Percentiles rank a stretch among this genome's conserved stretches.
Evolutionary conservation across 129 eudicot species (phyloP).

Genomic region (Centaurea solstitialis): DNA sequence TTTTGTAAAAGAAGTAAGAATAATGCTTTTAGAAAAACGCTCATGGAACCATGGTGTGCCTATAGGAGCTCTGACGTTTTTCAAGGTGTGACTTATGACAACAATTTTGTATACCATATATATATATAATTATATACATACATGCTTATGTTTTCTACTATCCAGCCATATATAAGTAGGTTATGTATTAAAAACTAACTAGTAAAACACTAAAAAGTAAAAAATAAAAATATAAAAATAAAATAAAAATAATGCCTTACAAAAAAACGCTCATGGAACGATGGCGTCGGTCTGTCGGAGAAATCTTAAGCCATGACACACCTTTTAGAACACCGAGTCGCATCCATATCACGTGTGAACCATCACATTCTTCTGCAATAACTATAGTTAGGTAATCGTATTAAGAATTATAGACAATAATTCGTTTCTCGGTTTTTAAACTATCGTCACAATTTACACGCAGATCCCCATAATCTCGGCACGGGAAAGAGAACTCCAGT

Average conservation of each 20-base stretch:
- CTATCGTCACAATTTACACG: neutral
- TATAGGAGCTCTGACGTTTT: too few species aligned
- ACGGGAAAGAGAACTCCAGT: slow-evolving; percentile 70
- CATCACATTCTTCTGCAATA: neutral
- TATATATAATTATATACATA: neutral
- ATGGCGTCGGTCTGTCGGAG: neutral
- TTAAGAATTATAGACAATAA: neutral
- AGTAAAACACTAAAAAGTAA: neutral
- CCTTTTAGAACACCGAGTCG: neutral
- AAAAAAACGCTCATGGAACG: neutral
- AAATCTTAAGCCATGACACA: neutral
- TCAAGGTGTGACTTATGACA: neutral
- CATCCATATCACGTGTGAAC: neutral
- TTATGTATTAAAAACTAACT: neutral
- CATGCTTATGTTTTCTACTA: neutral
- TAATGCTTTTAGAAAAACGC: too few species aligned
- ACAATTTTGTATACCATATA: too few species aligned
- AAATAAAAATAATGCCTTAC: neutral
- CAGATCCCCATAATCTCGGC: slow-evolving; percentile 55
- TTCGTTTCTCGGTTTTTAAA: neutral
- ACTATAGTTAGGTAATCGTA: neutral
- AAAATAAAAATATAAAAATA: too few species aligned
- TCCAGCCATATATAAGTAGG: neutral
- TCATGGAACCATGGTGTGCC: too few species aligned
- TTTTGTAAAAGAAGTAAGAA: too few species aligned